phyloP scores from a whole-genome alignment of 2,329 filamentous ascomycete species.

The Mycosphaerella arachidis region DNA sequence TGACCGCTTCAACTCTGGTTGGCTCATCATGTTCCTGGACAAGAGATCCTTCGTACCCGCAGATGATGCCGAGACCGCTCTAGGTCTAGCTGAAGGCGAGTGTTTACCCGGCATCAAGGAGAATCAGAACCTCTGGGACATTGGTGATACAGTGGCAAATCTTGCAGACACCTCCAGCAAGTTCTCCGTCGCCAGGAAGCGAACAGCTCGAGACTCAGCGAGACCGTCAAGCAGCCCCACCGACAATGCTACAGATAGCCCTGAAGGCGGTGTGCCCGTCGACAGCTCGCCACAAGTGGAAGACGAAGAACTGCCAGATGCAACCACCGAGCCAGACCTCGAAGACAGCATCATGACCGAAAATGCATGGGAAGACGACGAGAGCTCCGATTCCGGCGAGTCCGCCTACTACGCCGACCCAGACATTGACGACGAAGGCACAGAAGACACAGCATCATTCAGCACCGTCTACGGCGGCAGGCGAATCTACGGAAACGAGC shows the following conservation, averaged over 20 bases:
- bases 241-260: background rate
- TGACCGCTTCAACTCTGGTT: slow-evolving; percentile 33
- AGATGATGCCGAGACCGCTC: slow-evolving; percentile 18
- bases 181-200: slow-evolving; percentile 5
- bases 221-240: background rate
- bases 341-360: slow-evolving; percentile 2
- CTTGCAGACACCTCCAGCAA: slow-evolving; percentile 19
- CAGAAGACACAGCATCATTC: slow-evolving; percentile 23
- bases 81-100: slow-evolving; percentile 23
- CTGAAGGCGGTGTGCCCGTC: background rate
- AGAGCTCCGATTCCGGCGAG: slow-evolving; percentile 10
- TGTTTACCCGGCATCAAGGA: slow-evolving; percentile 16
- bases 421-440: slow-evolving; percentile 24
- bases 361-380: background rate
- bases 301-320: background rate
- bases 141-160: slow-evolving; percentile 24
- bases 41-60: slow-evolving; percentile 31
- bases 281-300: background rate
- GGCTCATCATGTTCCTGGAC: slow-evolving; percentile 38
- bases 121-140: slow-evolving; percentile 27
- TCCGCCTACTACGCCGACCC: slow-evolving; percentile 3
- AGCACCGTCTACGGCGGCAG: slow-evolving; percentile 24
- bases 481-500: slow-evolving; percentile 26
- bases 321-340: background rate
- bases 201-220: background rate